Percentiles rank a stretch among this genome's conserved stretches.
Conservation (phyloP, 805 yeast species). For the Saturnispora silvae region DNA sequence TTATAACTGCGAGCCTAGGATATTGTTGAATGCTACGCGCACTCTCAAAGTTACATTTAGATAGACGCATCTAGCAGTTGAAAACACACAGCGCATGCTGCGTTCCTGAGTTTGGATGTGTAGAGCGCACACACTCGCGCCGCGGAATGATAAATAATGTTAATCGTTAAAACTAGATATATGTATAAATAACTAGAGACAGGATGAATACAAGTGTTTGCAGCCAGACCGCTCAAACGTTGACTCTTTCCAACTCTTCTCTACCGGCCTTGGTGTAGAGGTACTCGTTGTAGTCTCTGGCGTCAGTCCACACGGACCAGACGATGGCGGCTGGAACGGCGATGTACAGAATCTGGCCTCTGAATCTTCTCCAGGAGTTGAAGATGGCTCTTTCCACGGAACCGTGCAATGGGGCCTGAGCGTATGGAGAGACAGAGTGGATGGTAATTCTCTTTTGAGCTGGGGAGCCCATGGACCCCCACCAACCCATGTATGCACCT, state of each 20-base stretch:
- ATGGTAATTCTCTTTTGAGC: constrained; percentile 77
- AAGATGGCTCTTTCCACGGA: constrained; percentile 74
- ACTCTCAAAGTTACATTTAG: no score
- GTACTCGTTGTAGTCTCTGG: constrained; percentile 85
- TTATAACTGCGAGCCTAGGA: no score
- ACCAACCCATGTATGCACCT: constrained; percentile 91
- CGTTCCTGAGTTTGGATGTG: no score
- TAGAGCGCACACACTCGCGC: no score
- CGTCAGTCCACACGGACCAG: constrained; percentile 80
- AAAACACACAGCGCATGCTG: no score
- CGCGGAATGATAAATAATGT: no score
- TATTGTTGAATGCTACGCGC: no score
- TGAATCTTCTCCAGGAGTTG: constrained; percentile 92
- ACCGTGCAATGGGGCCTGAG: constrained; percentile 87
- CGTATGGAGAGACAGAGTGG: constrained; percentile 88
- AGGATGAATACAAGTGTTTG: no score
- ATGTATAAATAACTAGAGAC: no score
- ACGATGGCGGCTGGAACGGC: constrained; percentile 68
- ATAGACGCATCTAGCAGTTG: no score
- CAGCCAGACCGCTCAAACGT: constrained; percentile 23
- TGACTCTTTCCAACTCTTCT: constrained; percentile 73
- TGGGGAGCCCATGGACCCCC: constrained; percentile 88
- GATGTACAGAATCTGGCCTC: constrained; percentile 70
- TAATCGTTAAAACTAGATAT: no score
- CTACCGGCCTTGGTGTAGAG: constrained; percentile 97